Percentiles rank a stretch among this genome's conserved stretches.
Conservation (phyloP, 2,329 filamentous ascomycete genomes). For the Claviceps sp. region DNA sequence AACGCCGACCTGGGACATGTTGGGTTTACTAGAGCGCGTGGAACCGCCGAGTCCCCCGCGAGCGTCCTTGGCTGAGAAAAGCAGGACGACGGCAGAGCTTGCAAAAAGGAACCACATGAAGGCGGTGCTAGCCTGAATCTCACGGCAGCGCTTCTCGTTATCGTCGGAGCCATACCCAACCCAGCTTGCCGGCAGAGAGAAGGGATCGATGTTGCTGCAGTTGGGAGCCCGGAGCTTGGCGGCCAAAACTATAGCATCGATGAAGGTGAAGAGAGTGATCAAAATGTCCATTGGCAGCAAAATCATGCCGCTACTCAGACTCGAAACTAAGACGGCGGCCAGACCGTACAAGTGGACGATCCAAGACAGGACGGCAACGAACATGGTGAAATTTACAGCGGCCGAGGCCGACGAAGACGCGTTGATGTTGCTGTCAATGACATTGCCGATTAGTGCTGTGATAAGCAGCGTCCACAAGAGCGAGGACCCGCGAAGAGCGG, state of each 20-base stretch:
- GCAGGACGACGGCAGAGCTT: constrained; percentile 42
- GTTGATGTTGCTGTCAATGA: constrained; percentile 37
- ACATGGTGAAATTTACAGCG: constrained; percentile 55
- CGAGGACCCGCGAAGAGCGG: constrained; percentile 34
- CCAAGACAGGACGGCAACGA: constrained; percentile 54
- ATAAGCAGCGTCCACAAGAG: constrained; percentile 39
- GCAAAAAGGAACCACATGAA: constrained; percentile 72
- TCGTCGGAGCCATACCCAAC: constrained; percentile 50
- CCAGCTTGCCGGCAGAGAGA: constrained; percentile 28
- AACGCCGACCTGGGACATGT: constrained; percentile 44
- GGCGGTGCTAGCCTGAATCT: constrained; percentile 59
- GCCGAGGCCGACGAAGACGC: constrained; percentile 28
- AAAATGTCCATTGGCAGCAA: constrained; percentile 43
- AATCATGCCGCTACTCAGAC: constrained; percentile 36
- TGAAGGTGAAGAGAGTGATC: constrained; percentile 55
- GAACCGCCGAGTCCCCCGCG: constrained; percentile 32
- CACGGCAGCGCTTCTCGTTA: constrained; percentile 53
- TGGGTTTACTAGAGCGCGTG: constrained; percentile 29
- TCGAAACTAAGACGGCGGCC: constrained; percentile 38
- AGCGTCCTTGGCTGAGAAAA: constrained; percentile 41
- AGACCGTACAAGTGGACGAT: constrained; percentile 51
- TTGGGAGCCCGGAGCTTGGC: constrained; percentile 55
- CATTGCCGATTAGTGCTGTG: constrained; percentile 44
- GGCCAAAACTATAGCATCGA: constrained; percentile 55
- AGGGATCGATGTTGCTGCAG: constrained; percentile 40